These are phyloP conservation scores for Pichia manshurica DNA, from an alignment of 805 yeast genomes.

Conservation along the genomic window DNA sequence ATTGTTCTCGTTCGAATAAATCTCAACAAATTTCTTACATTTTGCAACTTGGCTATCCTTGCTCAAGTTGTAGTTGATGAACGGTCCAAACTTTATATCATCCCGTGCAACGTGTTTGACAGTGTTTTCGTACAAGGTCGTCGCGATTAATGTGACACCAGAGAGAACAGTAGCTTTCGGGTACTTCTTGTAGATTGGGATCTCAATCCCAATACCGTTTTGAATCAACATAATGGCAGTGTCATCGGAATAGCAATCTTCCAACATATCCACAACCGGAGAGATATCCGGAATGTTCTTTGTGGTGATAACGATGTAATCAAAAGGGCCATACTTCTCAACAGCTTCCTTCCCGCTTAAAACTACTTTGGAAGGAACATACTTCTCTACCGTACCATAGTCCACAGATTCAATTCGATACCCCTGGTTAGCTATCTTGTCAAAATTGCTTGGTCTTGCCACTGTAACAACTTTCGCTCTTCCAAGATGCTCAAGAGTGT, in stretches of 20 bases:
- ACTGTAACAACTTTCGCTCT: conserved; percentile 48
- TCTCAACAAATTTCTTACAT: conserved; percentile 28
- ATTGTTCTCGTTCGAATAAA: conserved; percentile 30
- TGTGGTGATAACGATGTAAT: conserved; percentile 33
- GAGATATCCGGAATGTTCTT: conserved; percentile 64
- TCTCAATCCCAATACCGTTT: conserved; percentile 36
- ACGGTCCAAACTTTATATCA: conserved; percentile 29
- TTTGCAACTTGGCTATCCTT: conserved; percentile 21
- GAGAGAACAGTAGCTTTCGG: conserved; percentile 33
- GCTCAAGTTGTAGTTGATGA: conserved; percentile 28
- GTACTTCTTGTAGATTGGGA: conserved; percentile 26
- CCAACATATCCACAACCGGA: conserved; percentile 35
- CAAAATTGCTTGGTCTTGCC: conserved; percentile 43
- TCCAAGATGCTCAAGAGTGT: conserved; percentile 45
- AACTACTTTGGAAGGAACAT: conserved; percentile 44
- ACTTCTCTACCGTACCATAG: conserved; percentile 49
- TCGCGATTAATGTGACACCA: conserved; percentile 35
- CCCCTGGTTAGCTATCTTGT: not conserved
- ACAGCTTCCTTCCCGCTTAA: conserved; percentile 32
- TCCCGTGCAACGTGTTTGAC: conserved; percentile 32
- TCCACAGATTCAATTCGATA: conserved; percentile 43
- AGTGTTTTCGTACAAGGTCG: conserved; percentile 25
- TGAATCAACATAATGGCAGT: conserved; percentile 34
- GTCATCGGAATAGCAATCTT: conserved; percentile 29
- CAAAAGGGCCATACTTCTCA: conserved; percentile 39